Evolutionary conservation across 169 alveolate genomes (phyloP).

Genomic region (Plasmodium vivax): DNA sequence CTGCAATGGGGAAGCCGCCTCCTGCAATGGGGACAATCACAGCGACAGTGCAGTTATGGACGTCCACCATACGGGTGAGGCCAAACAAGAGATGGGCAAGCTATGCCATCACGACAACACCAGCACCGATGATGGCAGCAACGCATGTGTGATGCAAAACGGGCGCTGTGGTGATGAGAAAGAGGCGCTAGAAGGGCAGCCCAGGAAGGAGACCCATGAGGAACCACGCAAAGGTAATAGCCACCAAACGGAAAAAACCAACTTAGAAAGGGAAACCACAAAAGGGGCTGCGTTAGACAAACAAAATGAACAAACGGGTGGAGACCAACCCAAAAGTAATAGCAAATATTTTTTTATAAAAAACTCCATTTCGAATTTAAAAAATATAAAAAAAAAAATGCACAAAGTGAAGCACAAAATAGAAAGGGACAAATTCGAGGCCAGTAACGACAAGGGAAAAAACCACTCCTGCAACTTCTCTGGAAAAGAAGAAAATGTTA

Average conservation of each 20-base stretch:
- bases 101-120: not conserved
- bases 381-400: slow-evolving; percentile 25
- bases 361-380: slow-evolving; percentile 61
- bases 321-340: not conserved
- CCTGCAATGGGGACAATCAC: not conserved
- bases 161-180: not conserved
- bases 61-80: not conserved
- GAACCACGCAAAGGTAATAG: not conserved
- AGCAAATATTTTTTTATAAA: slow-evolving; percentile 62
- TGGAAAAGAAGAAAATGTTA: not conserved
- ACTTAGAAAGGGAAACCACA: not conserved
- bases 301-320: not conserved
- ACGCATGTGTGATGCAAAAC: not conserved
- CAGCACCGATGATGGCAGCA: not conserved
- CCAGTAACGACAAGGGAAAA: not conserved
- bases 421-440: not conserved
- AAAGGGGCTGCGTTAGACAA: not conserved
- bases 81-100: not conserved
- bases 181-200: not conserved
- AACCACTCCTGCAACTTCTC: not conserved
- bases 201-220: not conserved
- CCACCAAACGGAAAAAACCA: not conserved
- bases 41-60: not conserved
- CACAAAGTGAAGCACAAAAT: not conserved
- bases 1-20: not conserved